phyloP scores from a whole-genome alignment of 2,329 filamentous ascomycete species.

The Beauveria australis region DNA sequence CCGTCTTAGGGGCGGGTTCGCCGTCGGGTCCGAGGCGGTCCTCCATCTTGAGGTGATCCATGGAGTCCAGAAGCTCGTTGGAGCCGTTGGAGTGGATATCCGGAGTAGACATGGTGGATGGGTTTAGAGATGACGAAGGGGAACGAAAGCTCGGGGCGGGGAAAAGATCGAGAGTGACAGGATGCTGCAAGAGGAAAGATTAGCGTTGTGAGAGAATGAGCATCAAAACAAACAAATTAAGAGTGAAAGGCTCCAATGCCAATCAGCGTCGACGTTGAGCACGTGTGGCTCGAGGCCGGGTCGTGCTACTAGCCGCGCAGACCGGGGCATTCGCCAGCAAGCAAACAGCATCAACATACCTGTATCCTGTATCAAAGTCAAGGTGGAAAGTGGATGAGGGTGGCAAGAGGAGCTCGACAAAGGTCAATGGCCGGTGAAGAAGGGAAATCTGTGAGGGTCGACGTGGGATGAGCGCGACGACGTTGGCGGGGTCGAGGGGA shows the following conservation, averaged over 20 bases:
- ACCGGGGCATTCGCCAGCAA: not conserved
- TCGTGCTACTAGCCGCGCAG: not conserved
- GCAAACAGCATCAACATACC: slow-evolving; percentile 3
- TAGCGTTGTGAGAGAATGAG: not conserved
- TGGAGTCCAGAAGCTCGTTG: slow-evolving; percentile 50
- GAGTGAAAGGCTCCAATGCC: not conserved
- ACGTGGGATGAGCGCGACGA: slow-evolving; percentile 9
- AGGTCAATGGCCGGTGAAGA: slow-evolving; percentile 21
- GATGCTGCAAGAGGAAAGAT: not conserved
- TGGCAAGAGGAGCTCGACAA: not conserved
- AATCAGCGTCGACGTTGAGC: not conserved
- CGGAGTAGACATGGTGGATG: slow-evolving; percentile 48
- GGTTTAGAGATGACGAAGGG: slow-evolving; percentile 9
- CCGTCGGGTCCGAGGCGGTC: slow-evolving; percentile 65
- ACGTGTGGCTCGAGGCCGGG: slow-evolving; percentile 5
- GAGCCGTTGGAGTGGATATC: slow-evolving; percentile 54
- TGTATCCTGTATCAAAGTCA: slow-evolving; percentile 1
- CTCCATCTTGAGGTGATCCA: slow-evolving; percentile 59
- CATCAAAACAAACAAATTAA: not conserved
- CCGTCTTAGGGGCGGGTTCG: slow-evolving; percentile 77
- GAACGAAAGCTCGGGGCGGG: slow-evolving; percentile 2
- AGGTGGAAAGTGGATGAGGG: not conserved
- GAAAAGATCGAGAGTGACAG: not conserved
- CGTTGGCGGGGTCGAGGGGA: slow-evolving; percentile 19
- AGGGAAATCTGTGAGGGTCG: not conserved